Evolutionary conservation across 768 basidiomycete genomes (phyloP), one percentile per base, ranked within the genome.

Genomic region (Daedaleopsis nitida): DNA sequence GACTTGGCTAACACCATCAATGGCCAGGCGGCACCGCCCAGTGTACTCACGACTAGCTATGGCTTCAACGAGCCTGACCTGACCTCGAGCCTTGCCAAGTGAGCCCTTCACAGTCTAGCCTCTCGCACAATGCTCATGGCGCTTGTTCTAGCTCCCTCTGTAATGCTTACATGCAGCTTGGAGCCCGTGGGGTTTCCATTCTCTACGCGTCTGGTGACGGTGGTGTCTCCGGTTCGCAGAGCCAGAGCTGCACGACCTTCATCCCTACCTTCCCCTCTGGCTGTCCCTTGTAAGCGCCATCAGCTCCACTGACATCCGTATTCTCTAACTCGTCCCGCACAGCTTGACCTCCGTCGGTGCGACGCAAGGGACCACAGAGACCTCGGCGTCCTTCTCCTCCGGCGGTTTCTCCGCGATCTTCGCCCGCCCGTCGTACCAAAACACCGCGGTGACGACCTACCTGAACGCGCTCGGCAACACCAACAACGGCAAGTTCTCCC

Each of bases 161-260:
- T 66, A 74, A 75, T 57, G 70, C 69, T n/a, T 75, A 74, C 63
- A 63, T 65, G 55, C 72, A 73, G 64, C 72, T 78, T 23, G 74
- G 75, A 47, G 73, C 75, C 14, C 73, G 72, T 47, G 76, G 77
- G 17, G 66, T 69, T 11, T 75, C 73, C 24, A 68, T 77, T 60
- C 62, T 78, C n/a, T 77, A 76, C 69, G 70, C 74, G 0, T 76
- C 77, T 10, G 77, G 77, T 35, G 76, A 77, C 57, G 75, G 73
- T 32, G 76, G 76, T 58, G 75, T 75, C 43, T 71, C 70, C 13
- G 75, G 75, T n/a, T 67, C 66, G 8, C 70, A 72, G 55, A 45
- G 60, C 49, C 51, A 55, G 11, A 27, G 48, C 14, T 75, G 75
- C 70, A 67, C 57, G 16, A 70, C 59, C 32, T 78, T 77, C 67